Base-by-base conservation (phyloP, 108 stramenopile species). In the Stephanodiscus minutulus region DNA sequence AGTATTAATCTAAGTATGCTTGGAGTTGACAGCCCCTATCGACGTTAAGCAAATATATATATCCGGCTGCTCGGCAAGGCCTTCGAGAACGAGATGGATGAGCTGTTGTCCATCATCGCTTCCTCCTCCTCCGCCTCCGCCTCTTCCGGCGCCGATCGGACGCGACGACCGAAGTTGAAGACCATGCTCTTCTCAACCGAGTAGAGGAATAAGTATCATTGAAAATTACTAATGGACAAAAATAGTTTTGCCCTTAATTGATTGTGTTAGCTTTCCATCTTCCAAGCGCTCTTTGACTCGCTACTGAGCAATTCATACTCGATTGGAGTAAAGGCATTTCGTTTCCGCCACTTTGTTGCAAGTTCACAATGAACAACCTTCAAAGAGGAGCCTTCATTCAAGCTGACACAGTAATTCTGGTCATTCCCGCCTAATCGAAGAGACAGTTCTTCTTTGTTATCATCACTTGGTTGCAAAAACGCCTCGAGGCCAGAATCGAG, bases 1-100 rank as follows among this genome's bases (percentile, higher is more conserved):
- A 55, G 66, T 63, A 57, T 86, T 8, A 68, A 83, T 65, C 58
- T 86, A 58, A 28, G 12, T 50, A 29, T 70, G 20, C 82, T 86
- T 73, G 64, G 66, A 41, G 36, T 77, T 17, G 75, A 83, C 7
- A 74, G 78, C 43, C 70, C 70, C 12, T 71, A 71, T 12, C 64
- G 48, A 33, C 31, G 31, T 33, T 33, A 33, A 33, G 31, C 31
- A 33, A 33, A n/a, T n/a, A n/a, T n/a, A n/a, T n/a, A n/a, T n/a
- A n/a, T n/a, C n/a, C n/a, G n/a, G n/a, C n/a, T n/a, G n/a, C n/a
- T n/a, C n/a, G n/a, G n/a, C n/a, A n/a, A n/a, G n/a, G n/a, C n/a
- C n/a, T n/a, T n/a, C n/a, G n/a, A n/a, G n/a, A n/a, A n/a, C n/a
- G n/a, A n/a, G n/a, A n/a, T n/a, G n/a, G n/a, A n/a, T n/a, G n/a